Evolutionary conservation across 176 grass and related monocot species (phyloP).

Genomic region (Thinopyrum elongatum): DNA sequence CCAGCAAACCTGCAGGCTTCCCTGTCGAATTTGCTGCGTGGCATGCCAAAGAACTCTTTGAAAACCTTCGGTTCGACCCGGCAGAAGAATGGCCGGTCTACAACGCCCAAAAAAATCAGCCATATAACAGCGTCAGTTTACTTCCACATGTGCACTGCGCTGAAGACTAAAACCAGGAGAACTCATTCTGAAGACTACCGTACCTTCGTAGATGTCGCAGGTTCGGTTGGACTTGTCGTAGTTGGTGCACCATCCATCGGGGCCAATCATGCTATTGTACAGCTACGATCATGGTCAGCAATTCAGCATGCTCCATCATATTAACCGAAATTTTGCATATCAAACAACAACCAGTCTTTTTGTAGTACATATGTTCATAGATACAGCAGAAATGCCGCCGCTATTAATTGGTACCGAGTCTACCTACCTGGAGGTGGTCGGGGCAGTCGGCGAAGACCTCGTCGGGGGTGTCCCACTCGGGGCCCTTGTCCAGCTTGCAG

Average conservation of each 20-base stretch:
- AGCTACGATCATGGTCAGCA: slow-evolving; percentile 29
- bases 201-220: slow-evolving; percentile 62
- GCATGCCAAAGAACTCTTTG: slow-evolving; percentile 52
- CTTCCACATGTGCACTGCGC: background rate
- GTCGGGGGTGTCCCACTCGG: slow-evolving; percentile 54
- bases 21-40: slow-evolving; percentile 48
- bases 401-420: background rate
- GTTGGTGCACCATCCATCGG: slow-evolving; percentile 77
- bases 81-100: slow-evolving; percentile 68
- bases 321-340: background rate
- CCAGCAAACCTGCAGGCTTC: slow-evolving; percentile 67
- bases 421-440: slow-evolving; percentile 54
- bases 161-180: background rate
- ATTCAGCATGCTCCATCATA: background rate
- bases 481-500: slow-evolving; percentile 81
- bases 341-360: background rate
- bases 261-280: too few species aligned
- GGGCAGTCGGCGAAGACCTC: slow-evolving; percentile 60
- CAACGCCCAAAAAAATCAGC: background rate
- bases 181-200: background rate
- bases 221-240: slow-evolving; percentile 56
- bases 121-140: background rate
- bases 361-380: background rate
- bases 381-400: background rate
- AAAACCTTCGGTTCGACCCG: slow-evolving; percentile 65